These are phyloP conservation scores for Pseudoperonospora humuli DNA, from an alignment of 352 stramenopile species.

Conservation along the genomic window DNA sequence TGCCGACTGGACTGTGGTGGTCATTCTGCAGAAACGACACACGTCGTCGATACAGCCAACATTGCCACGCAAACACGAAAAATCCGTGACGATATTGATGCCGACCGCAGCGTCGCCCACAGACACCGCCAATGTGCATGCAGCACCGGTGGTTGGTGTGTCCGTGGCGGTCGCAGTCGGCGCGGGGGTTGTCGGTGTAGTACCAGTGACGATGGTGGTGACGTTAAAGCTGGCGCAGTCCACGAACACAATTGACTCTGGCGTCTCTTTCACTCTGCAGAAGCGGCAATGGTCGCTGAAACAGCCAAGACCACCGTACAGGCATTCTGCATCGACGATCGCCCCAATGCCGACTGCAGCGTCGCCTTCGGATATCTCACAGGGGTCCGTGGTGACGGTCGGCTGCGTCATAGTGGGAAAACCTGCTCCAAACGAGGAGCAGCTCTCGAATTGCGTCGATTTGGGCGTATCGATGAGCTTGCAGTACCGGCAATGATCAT, in stretches of 20 bases:
- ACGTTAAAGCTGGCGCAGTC: too few relatives aligned
- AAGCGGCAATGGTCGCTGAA: constrained; percentile 36
- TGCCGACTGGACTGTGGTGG: too few relatives aligned
- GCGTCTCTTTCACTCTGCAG: constrained; percentile 21
- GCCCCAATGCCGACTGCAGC: constrained; percentile 26
- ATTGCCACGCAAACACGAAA: too few relatives aligned
- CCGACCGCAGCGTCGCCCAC: too few relatives aligned
- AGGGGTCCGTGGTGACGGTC: constrained; percentile 4
- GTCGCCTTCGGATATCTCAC: constrained; percentile 18
- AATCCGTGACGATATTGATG: too few relatives aligned
- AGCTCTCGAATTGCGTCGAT: constrained; percentile 28
- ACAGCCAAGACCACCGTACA: constrained; percentile 32
- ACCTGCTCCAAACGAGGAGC: constrained; percentile 12
- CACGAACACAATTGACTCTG: constrained; percentile 27
- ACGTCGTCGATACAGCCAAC: too few relatives aligned
- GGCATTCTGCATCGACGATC: constrained; percentile 20
- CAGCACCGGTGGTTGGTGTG: too few relatives aligned
- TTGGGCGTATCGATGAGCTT: constrained; percentile 24
- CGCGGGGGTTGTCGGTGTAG: too few relatives aligned
- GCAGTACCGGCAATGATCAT: constrained; percentile 36
- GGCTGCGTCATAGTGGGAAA: constrained; percentile 19
- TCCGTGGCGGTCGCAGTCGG: too few relatives aligned
- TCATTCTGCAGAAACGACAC: too few relatives aligned
- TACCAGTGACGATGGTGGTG: too few relatives aligned
- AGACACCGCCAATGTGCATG: too few relatives aligned